phyloP scores from a whole-genome alignment of 2,329 filamentous ascomycete species.

The Hypoxylon sp. region DNA sequence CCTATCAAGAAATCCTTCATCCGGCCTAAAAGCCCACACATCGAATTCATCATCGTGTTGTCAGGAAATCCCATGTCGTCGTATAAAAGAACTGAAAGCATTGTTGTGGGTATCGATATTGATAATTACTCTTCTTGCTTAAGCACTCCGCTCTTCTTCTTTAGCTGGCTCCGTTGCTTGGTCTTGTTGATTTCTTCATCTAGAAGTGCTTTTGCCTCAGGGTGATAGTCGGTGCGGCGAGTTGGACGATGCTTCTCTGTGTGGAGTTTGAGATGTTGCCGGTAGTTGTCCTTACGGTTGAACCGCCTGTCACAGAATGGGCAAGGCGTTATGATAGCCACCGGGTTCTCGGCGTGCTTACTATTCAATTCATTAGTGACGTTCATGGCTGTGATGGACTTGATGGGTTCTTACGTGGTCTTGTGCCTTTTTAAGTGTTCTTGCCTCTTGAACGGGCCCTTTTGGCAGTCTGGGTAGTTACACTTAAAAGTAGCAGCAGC shows the following conservation, averaged over 20 bases:
- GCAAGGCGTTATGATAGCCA: slow-evolving; percentile 39
- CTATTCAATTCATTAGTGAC: slow-evolving; percentile 50
- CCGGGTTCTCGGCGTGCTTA: slow-evolving; percentile 45
- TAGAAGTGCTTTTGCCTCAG: slow-evolving; percentile 46
- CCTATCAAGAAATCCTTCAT: slow-evolving; percentile 6
- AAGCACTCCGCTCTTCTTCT: slow-evolving; percentile 36
- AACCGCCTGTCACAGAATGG: slow-evolving; percentile 49
- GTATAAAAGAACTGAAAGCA: slow-evolving; percentile 13
- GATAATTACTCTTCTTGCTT: slow-evolving; percentile 36
- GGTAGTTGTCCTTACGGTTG: slow-evolving; percentile 58
- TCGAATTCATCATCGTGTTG: slow-evolving; percentile 7
- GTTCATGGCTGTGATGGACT: background rate
- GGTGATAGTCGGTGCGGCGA: slow-evolving; percentile 52
- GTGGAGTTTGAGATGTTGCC: slow-evolving; percentile 57
- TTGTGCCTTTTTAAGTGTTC: slow-evolving; percentile 70
- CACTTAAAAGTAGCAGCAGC: slow-evolving; percentile 56
- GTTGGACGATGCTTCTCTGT: slow-evolving; percentile 50
- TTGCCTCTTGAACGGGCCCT: slow-evolving; percentile 62
- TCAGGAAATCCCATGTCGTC: slow-evolving; percentile 2
- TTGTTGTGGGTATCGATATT: slow-evolving; percentile 17
- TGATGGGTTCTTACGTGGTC: slow-evolving; percentile 57
- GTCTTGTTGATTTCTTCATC: slow-evolving; percentile 46
- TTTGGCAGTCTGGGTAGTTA: slow-evolving; percentile 59
- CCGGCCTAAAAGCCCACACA: slow-evolving; percentile 28
- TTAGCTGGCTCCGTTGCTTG: slow-evolving; percentile 45